phyloP scores from a whole-genome alignment of 805 yeast genomes.

The Isabelozyma heimii region DNA sequence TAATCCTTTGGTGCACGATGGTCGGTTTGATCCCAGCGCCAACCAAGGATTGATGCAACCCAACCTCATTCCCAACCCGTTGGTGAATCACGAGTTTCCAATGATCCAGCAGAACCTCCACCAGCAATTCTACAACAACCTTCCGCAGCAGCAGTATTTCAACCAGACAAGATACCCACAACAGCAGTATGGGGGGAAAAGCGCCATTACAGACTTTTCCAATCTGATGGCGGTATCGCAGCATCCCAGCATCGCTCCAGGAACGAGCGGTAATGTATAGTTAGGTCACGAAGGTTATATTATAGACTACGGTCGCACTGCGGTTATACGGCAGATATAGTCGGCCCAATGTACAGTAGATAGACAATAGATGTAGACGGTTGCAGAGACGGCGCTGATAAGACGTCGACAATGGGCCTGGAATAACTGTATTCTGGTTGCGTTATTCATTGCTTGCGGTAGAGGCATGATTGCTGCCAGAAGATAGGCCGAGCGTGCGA shows the following conservation, averaged over 20 bases:
- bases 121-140: not conserved
- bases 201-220: slow-evolving; percentile 9
- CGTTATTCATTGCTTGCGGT: too few relatives aligned
- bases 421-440: too few relatives aligned
- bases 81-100: not conserved
- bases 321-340: too few relatives aligned
- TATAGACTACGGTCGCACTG: too few relatives aligned
- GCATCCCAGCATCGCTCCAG: slow-evolving; percentile 7
- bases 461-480: too few relatives aligned
- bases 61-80: not conserved
- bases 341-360: too few relatives aligned
- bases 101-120: not conserved
- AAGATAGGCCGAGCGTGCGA: too few relatives aligned
- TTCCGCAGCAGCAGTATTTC: slow-evolving; percentile 8
- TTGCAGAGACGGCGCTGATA: too few relatives aligned
- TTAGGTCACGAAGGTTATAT: too few relatives aligned
- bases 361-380: too few relatives aligned
- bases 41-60: not conserved
- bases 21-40: not conserved
- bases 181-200: slow-evolving; percentile 1
- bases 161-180: not conserved
- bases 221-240: slow-evolving; percentile 10
- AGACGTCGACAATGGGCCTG: too few relatives aligned
- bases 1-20: not conserved
- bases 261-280: slow-evolving; percentile 4